Conservation (phyloP, 2,329 filamentous ascomycete genomes). For the Myotisia sp. region DNA sequence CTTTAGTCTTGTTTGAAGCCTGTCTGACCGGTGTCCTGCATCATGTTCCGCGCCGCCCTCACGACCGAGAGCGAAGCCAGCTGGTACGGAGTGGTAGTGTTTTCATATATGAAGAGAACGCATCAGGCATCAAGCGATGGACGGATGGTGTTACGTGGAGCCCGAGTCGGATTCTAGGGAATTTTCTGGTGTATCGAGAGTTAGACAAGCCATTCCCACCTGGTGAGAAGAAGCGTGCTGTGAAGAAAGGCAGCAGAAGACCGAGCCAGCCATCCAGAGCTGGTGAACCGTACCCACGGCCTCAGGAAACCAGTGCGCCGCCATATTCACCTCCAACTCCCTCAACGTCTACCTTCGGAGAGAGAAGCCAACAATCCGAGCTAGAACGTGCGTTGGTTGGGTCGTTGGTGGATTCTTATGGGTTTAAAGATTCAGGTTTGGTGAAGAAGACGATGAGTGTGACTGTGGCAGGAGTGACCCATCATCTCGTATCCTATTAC, state of each 20-base stretch:
- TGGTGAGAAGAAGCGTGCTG: slow-evolving; percentile 71
- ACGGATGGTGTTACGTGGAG: slow-evolving; percentile 87
- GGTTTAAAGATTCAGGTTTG: slow-evolving; percentile 67
- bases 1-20: slow-evolving; percentile 65
- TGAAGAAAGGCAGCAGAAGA: slow-evolving; percentile 50
- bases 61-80: slow-evolving; percentile 63
- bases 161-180: slow-evolving; percentile 69
- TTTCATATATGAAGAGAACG: slow-evolving; percentile 84
- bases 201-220: slow-evolving; percentile 63
- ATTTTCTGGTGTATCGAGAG: slow-evolving; percentile 76
- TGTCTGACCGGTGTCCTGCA: slow-evolving; percentile 55
- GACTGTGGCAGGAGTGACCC: slow-evolving; percentile 55
- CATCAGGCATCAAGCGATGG: slow-evolving; percentile 87
- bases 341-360: slow-evolving; percentile 17
- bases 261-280: slow-evolving; percentile 31
- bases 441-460: slow-evolving; percentile 91
- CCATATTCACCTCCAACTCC: slow-evolving; percentile 28
- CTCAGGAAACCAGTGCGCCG: slow-evolving; percentile 20
- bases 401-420: slow-evolving; percentile 77
- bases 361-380: slow-evolving; percentile 30
- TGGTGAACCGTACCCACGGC: slow-evolving; percentile 39
- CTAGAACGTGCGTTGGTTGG: slow-evolving; percentile 53
- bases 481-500: slow-evolving; percentile 85
- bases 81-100: slow-evolving; percentile 74
- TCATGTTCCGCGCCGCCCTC: slow-evolving; percentile 69